phyloP scores from a whole-genome alignment of 2,329 filamentous ascomycete genomes.

The Thelonectria olida region DNA sequence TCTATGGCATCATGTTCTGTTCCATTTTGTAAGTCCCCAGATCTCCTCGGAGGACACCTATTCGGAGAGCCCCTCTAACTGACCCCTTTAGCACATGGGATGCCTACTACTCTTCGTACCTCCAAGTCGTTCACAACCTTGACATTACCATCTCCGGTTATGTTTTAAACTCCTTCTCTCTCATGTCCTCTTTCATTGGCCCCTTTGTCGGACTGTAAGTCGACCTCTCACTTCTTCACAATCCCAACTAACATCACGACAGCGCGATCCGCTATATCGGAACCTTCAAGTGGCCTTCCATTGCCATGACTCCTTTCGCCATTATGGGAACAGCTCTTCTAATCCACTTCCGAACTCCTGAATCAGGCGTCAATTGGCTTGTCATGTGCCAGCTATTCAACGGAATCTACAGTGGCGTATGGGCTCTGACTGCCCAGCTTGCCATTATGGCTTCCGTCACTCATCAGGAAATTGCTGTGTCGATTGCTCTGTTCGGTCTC shows the following conservation, averaged over 20 bases:
- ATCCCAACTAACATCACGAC: neutral
- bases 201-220: slow-evolving; percentile 56
- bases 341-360: no score
- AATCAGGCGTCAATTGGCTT: no score
- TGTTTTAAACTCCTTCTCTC: slow-evolving; percentile 55
- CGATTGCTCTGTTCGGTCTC: no score
- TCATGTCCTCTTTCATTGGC: slow-evolving; percentile 57
- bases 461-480: no score
- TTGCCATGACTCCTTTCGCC: slow-evolving; percentile 48
- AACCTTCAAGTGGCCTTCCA: slow-evolving; percentile 54
- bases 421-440: no score
- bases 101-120: slow-evolving; percentile 61
- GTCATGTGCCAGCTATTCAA: no score
- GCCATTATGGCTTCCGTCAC: no score
- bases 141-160: slow-evolving; percentile 52
- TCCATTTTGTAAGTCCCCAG: slow-evolving; percentile 38
- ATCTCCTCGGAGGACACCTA: slow-evolving; percentile 35
- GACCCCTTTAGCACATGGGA: slow-evolving; percentile 56
- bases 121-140: slow-evolving; percentile 56
- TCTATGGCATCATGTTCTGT: slow-evolving; percentile 51
- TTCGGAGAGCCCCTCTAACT: slow-evolving; percentile 62
- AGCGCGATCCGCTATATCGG: slow-evolving; percentile 28
- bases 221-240: fast-evolving
- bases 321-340: no score
- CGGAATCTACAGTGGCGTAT: no score